Conservation (phyloP, 306 rosid genomes). For the Cicer judaicum region DNA sequence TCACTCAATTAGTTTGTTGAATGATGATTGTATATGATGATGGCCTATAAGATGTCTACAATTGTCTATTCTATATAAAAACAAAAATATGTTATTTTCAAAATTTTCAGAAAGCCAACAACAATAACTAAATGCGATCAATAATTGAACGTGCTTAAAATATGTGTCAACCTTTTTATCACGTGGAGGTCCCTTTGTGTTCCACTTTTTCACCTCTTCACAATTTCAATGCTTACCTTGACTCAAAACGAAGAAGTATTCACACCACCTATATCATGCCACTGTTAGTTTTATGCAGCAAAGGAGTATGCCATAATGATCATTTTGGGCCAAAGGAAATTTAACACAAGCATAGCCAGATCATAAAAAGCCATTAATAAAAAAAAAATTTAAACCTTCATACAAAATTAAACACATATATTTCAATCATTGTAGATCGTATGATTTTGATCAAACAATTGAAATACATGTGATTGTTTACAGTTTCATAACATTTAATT, state of each 20-base stretch:
- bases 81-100: not conserved
- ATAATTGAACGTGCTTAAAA: slow-evolving; percentile 35
- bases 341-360: no score
- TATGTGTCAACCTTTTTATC: slow-evolving; percentile 40
- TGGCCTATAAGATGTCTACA: not conserved
- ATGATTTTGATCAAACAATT: no score
- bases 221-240: slow-evolving; percentile 39
- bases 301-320: slow-evolving; percentile 20
- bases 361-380: no score
- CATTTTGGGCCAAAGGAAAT: not conserved
- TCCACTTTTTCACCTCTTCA: slow-evolving; percentile 35
- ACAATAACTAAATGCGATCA: not conserved
- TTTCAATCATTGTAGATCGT: no score
- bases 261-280: slow-evolving; percentile 31
- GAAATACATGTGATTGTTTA: no score
- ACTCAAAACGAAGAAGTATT: not conserved
- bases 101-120: slow-evolving; percentile 32
- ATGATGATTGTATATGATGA: slow-evolving; percentile 7
- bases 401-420: no score
- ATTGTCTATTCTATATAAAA: slow-evolving; percentile 28
- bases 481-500: no score
- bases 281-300: slow-evolving; percentile 25
- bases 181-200: slow-evolving; percentile 44
- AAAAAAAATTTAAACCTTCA: no score
- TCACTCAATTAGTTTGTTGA: slow-evolving; percentile 11